Evolutionary conservation across 331 rosid species (phyloP), one percentile per base, ranked within the genome.

Genomic region (Malus hybrid): DNA sequence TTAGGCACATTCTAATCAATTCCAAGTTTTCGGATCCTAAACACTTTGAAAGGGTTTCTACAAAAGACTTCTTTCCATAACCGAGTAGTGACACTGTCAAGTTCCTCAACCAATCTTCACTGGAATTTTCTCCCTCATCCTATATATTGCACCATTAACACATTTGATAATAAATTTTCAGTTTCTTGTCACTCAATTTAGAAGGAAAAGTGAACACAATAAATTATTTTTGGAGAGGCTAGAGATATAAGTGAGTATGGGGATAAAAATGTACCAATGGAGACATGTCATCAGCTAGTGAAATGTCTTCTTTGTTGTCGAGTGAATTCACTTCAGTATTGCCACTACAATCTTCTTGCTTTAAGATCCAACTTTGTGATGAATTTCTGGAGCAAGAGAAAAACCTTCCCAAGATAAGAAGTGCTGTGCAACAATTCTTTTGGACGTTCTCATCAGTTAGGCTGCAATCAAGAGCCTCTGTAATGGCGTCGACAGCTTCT

Each of bases 391-490:
- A 69, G 36, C 77, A 74, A 76, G 91, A 86, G 80, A 89, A 89
- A 70, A 81, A 90, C 4, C 89, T 88, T 65, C 91, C 83, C 88
- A 93, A 77, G 74, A 89, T 75, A 60, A 75, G 44, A 79, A 93
- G 87, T 9, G 93, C 91, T 82, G 67, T 78, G 84, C 90, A 89
- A 73, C 93, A 89, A 72, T 83, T 89, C 24, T 78, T 75, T 61
- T 78, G 81, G 14, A 83, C 70, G 33, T 75, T 84, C 63, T 73
- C 87, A 73, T 90, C 81, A 60, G 86, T 67, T 79, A 89, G 82
- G 90, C 97, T 84, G 44, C 66, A 84, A 57, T 93, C 83, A 76
- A 90, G 95, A 74, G 90, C 90, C 72, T 72, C 83, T 20, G 84
- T 81, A 75, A 93, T 81, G 75, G 81, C 82, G 78, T 86, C 89